Conservation (phyloP, 2,329 filamentous ascomycete genomes). For the Lachnellula hyalina region DNA sequence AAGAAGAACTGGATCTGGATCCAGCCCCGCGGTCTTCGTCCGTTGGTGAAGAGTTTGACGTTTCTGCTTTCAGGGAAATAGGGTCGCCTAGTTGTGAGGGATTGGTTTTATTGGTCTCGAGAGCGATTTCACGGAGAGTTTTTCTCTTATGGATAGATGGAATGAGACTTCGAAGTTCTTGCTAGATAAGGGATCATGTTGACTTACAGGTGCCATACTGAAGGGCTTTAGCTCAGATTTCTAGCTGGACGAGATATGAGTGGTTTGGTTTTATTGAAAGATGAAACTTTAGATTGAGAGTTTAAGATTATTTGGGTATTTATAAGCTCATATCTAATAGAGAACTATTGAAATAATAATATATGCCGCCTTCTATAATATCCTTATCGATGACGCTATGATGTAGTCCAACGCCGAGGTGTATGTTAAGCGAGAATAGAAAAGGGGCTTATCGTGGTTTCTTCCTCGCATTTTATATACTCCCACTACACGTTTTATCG, state of each 20-base stretch:
- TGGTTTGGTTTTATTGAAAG: too few species aligned
- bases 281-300: too few species aligned
- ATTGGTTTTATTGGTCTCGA: slow-evolving; percentile 16
- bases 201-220: not conserved
- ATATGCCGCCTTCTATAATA: not conserved
- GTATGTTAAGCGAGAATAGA: not conserved
- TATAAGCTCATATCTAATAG: not conserved
- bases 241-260: too few species aligned
- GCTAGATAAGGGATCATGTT: not conserved
- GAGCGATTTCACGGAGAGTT: slow-evolving; percentile 14
- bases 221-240: not conserved
- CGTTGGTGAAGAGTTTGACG: slow-evolving; percentile 8
- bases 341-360: not conserved
- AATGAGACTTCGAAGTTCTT: too few species aligned
- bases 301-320: too few species aligned
- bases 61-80: slow-evolving; percentile 18
- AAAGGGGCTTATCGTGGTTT: too few species aligned
- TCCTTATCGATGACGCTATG: slow-evolving; percentile 12
- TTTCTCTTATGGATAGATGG: not conserved
- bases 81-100: slow-evolving; percentile 22
- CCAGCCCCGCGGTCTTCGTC: slow-evolving; percentile 3
- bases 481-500: too few species aligned
- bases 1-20: not conserved
- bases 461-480: too few species aligned
- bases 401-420: slow-evolving; percentile 6